These are phyloP conservation scores for Aschersonia sp. DNA, from an alignment of 2,329 filamentous ascomycete species.

Conservation along the genomic window DNA sequence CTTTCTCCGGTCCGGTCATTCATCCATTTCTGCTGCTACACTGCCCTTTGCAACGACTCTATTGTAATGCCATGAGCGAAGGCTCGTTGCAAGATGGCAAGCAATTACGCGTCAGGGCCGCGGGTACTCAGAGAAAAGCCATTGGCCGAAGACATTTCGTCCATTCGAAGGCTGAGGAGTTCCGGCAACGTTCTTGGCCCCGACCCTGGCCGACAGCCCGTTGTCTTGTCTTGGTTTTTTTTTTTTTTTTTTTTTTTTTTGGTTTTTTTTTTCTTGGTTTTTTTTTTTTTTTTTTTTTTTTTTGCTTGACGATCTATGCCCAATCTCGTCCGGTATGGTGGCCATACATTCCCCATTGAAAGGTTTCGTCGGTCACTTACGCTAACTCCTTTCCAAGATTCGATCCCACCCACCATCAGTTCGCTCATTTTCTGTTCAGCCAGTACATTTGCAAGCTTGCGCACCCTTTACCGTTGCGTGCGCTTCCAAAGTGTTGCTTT, in stretches of 20 bases:
- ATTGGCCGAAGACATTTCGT: not conserved
- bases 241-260: not conserved
- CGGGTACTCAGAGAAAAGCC: not conserved
- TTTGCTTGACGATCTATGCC: constrained; percentile 1
- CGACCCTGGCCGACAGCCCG: constrained; percentile 3
- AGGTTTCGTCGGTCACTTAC: constrained; percentile 1
- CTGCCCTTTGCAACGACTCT: not conserved
- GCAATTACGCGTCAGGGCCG: not conserved
- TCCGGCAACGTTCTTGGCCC: not conserved
- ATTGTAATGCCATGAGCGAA: too few species aligned
- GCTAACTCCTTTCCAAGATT: constrained; percentile 5
- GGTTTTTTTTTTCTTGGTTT: not conserved
- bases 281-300: not conserved
- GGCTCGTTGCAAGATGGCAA: not conserved
- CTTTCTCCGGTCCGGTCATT: not conserved
- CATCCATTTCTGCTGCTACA: not conserved
- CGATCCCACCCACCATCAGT: constrained; percentile 6
- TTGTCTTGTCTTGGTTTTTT: not conserved
- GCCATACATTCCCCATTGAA: constrained; percentile 1
- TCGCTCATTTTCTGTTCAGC: constrained; percentile 2
- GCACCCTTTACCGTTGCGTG: constrained; percentile 1
- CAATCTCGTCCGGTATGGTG: constrained; percentile 4
- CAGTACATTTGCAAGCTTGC: constrained; percentile 1
- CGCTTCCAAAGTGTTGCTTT: constrained; percentile 1
- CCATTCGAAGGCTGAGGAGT: not conserved